phyloP scores from a whole-genome alignment of 176 grass and related monocot genomes.

The Oryza glaberrima region DNA sequence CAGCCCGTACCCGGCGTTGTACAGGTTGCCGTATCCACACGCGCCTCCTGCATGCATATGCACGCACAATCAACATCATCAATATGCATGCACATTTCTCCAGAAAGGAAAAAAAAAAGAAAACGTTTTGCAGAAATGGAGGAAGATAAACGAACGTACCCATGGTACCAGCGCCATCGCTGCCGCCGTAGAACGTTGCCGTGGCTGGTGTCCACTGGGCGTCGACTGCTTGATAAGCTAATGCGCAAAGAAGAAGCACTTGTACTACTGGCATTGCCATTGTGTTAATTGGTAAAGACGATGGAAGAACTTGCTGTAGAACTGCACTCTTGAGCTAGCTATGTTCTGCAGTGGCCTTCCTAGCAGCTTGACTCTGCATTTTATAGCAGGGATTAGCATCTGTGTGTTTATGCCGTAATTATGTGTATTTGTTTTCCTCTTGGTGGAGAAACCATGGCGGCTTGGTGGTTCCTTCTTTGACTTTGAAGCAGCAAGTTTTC shows the following conservation, averaged over 20 bases:
- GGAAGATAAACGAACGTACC: slow-evolving; percentile 25
- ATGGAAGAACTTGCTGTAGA: background rate
- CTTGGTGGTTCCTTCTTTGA: slow-evolving; percentile 33
- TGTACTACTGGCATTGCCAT: slow-evolving; percentile 6
- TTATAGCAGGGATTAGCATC: slow-evolving; percentile 33
- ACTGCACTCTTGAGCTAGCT: background rate
- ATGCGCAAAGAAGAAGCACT: slow-evolving; percentile 23
- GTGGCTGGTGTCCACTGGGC: slow-evolving; percentile 41
- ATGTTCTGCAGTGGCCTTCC: background rate
- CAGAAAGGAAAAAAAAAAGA: background rate
- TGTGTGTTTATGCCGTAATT: background rate
- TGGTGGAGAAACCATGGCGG: background rate
- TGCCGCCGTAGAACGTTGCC: slow-evolving; percentile 65
- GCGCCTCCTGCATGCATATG: slow-evolving; percentile 48
- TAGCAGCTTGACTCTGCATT: slow-evolving; percentile 10
- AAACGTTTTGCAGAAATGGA: background rate
- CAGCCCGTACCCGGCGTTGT: slow-evolving; percentile 60
- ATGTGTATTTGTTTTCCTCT: background rate
- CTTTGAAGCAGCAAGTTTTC: slow-evolving; percentile 40
- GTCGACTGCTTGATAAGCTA: slow-evolving; percentile 19
- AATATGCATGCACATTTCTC: background rate
- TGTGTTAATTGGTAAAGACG: background rate
- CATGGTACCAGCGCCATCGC: slow-evolving; percentile 63
- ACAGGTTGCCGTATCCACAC: slow-evolving; percentile 69
- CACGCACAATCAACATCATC: too few relatives aligned